These are phyloP conservation scores for Apophysomyces ossiformis DNA, from an alignment of 371 early-diverging fungal species.

Conservation along the genomic window DNA sequence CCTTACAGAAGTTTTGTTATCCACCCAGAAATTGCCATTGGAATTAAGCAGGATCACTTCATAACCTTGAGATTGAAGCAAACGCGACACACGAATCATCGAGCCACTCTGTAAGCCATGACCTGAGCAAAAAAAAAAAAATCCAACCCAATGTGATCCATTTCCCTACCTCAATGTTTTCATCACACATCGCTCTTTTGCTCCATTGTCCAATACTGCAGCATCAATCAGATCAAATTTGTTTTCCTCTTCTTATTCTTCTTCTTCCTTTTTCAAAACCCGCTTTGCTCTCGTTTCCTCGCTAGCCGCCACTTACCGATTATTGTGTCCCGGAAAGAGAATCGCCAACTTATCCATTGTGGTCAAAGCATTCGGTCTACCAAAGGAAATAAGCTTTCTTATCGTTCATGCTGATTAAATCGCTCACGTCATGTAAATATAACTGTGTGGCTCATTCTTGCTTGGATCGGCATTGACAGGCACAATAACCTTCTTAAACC, in stretches of 20 bases:
- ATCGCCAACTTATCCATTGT: slow-evolving; percentile 46
- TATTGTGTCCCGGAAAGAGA: slow-evolving; percentile 46
- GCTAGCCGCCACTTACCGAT: slow-evolving; percentile 27
- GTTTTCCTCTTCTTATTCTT: background rate
- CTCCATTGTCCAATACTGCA: slow-evolving; percentile 52
- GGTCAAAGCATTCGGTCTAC: slow-evolving; percentile 50
- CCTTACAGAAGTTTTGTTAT: slow-evolving; percentile 37
- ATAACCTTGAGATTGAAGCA: slow-evolving; percentile 40
- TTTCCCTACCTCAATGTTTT: slow-evolving; percentile 37
- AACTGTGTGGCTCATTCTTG: slow-evolving; percentile 34
- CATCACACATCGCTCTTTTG: slow-evolving; percentile 49
- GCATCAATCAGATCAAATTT: background rate
- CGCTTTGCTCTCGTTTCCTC: background rate
- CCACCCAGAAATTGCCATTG: slow-evolving; percentile 48
- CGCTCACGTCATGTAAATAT: slow-evolving; percentile 49
- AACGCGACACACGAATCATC: slow-evolving; percentile 35
- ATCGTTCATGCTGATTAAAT: background rate
- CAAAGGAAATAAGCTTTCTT: background rate
- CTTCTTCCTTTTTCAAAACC: background rate
- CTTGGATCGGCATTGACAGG: slow-evolving; percentile 40
- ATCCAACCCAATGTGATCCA: background rate
- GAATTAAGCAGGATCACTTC: slow-evolving; percentile 52
- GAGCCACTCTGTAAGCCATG: slow-evolving; percentile 36
- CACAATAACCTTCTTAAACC: slow-evolving; percentile 35
- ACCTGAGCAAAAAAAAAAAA: background rate